Evolutionary conservation across 2,329 filamentous ascomycete genomes (phyloP), one percentile per base, ranked within the genome.

Genomic region (Sporothrix curviconia): DNA sequence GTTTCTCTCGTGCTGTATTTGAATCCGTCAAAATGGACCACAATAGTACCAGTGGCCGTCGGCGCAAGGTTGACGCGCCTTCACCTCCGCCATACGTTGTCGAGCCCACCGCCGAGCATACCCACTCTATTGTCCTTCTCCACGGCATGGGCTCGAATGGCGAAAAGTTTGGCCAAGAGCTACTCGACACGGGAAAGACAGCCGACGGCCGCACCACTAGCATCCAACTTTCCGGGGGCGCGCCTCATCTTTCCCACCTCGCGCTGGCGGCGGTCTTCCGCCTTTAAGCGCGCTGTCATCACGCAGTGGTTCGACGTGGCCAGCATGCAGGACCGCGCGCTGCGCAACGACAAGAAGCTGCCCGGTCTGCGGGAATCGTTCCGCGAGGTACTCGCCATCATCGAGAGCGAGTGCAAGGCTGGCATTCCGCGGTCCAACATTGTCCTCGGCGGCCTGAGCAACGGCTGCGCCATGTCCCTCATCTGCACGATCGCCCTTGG

Each of bases 191-290:
- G 0, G 69, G 65, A 1, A 24, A 56, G 7, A 37, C 61, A 0
- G 70, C 68, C 0, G 57, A 55, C 11, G 70, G 66, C 2, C 39
- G 53, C 4, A n/a, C 66, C 42, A 1, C 61, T 73, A 0, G 25
- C 83, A 4, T 49, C 66, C 0, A 39, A 69, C 4, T 57, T 74
- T 2, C 71, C 71, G 0, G 64, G 70, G 9, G 70, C 72, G 1
- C 76, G 74, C 58, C 80, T 79, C 57, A 66, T 82, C 40, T 81
- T 81, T 56, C 79, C 78, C 0, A 80, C 77, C 0, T 72, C 79
- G 0, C 70, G 66, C 7, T 72, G 72, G 12, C 70, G 76, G 0
- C 73, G 76, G 9, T 73, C 78, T 0, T 71, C 66, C 1, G 68
- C 71, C 3, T 74, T 78, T 43, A 71, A 75, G 7, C 70, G 73